Percentiles rank a stretch among this genome's conserved stretches.
These are phyloP conservation scores for Jatropha curcas DNA, from an alignment of 345 rosid genomes.

Conservation along the genomic window DNA sequence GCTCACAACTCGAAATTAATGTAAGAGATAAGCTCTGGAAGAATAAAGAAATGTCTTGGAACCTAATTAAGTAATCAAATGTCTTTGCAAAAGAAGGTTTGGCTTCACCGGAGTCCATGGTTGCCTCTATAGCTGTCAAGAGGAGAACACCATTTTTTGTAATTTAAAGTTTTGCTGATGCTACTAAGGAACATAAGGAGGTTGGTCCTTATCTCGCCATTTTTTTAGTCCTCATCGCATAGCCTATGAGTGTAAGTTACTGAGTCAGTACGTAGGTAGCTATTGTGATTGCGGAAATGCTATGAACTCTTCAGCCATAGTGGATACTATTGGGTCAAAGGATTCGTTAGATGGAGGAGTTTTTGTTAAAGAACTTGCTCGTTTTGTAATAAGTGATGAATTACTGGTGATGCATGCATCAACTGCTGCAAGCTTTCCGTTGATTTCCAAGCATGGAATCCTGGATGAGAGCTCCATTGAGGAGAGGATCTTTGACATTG, in stretches of 20 bases:
- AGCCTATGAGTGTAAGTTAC: neutral
- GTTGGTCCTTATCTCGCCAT: neutral
- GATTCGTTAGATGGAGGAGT: neutral
- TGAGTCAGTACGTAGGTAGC: conserved; percentile 7
- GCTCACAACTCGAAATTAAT: no score
- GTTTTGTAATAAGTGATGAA: conserved; percentile 14
- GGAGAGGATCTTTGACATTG: conserved; percentile 7
- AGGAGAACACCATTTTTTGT: no score
- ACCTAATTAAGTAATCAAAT: no score
- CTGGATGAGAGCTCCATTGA: conserved; percentile 7
- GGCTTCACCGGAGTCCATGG: no score
- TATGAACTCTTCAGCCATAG: no score
- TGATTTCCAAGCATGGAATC: conserved; percentile 21
- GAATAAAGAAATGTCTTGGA: no score
- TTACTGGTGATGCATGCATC: conserved; percentile 19
- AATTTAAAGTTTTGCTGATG: no score
- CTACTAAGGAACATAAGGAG: no score
- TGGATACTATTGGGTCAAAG: neutral
- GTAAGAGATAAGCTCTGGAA: no score
- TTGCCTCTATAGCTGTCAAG: no score
- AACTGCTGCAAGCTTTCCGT: neutral
- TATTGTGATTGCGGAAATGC: no score
- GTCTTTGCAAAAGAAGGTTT: no score
- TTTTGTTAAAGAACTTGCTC: conserved; percentile 19
- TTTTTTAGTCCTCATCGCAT: neutral